Percentiles rank a stretch among this genome's conserved stretches.
Conservation (phyloP, 129 eudicot genomes). For the Saussurea involucrata region DNA sequence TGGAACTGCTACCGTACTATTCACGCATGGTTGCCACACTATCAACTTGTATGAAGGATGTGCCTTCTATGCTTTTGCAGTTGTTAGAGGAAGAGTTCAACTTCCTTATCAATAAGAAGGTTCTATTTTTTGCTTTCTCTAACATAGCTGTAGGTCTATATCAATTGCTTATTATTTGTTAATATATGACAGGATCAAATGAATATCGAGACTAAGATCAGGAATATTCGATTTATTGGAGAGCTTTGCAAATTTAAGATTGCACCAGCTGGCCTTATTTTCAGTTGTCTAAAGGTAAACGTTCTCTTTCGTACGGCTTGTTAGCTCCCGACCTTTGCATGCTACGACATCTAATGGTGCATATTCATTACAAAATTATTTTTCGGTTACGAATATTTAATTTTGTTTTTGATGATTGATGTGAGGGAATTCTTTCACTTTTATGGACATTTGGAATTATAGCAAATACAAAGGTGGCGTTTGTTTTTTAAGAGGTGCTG, state of each 20-base stretch:
- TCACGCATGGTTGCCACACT: slow-evolving; percentile 98
- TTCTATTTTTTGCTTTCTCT: slow-evolving; percentile 25
- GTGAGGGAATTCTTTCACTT: not conserved
- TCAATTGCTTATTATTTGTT: slow-evolving; percentile 2
- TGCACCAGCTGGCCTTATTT: slow-evolving; percentile 85
- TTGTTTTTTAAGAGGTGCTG: no score
- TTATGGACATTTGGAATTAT: not conserved
- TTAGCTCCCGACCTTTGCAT: not conserved
- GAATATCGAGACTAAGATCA: slow-evolving; percentile 93
- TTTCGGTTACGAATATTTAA: no score
- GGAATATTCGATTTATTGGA: slow-evolving; percentile 90
- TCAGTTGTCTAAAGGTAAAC: slow-evolving; percentile 88
- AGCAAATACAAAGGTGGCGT: not conserved
- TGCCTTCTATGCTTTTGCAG: slow-evolving; percentile 84
- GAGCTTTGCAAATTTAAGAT: slow-evolving; percentile 95
- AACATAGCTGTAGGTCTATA: not conserved
- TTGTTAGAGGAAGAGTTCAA: slow-evolving; percentile 94
- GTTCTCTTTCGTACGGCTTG: not conserved
- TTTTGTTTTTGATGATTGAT: not conserved
- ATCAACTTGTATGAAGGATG: slow-evolving; percentile 93
- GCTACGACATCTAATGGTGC: not conserved
- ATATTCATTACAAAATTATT: no score
- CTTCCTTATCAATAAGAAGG: slow-evolving; percentile 83
- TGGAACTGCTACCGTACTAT: slow-evolving; percentile 84
- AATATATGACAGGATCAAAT: slow-evolving; percentile 74